Percentiles rank a stretch among this genome's conserved stretches.
Conservation (phyloP, 768 basidiomycete genomes). For the Tulasnella sp. region DNA sequence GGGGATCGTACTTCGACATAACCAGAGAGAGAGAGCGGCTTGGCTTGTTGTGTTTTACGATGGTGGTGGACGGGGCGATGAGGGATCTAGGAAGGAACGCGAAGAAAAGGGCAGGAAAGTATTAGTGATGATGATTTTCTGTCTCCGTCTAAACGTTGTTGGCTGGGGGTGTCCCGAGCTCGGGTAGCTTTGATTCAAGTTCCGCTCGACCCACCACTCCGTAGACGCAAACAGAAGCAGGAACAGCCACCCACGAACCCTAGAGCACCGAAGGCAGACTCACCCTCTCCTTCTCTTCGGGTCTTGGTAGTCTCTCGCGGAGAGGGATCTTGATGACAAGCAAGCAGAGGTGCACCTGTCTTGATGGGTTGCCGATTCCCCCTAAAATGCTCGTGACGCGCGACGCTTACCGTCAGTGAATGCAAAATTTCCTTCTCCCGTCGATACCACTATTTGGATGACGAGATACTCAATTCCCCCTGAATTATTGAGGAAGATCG, state of each 20-base stretch:
- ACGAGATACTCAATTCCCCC: too few relatives aligned
- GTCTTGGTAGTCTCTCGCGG: background rate
- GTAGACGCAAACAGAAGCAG: background rate
- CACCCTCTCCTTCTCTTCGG: background rate
- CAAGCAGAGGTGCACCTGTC: background rate
- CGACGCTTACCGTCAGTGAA: background rate
- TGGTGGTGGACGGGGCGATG: slow-evolving; percentile 3
- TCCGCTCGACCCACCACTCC: background rate
- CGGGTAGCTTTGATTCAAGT: background rate
- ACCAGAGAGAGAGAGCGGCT: background rate
- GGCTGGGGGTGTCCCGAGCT: background rate
- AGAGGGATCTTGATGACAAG: background rate
- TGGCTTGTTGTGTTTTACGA: background rate
- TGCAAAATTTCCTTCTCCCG: background rate
- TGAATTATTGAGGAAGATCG: too few relatives aligned
- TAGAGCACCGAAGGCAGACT: background rate
- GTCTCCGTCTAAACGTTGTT: background rate
- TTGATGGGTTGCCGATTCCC: background rate
- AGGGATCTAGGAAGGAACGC: slow-evolving; percentile 2
- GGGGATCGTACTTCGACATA: slow-evolving; percentile 10
- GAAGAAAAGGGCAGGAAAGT: background rate
- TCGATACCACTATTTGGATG: background rate
- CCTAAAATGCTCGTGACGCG: background rate
- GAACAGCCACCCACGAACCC: background rate
- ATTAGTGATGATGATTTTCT: background rate